phyloP scores from a whole-genome alignment of 129 eudicot genomes.

The Centella asiatica region DNA sequence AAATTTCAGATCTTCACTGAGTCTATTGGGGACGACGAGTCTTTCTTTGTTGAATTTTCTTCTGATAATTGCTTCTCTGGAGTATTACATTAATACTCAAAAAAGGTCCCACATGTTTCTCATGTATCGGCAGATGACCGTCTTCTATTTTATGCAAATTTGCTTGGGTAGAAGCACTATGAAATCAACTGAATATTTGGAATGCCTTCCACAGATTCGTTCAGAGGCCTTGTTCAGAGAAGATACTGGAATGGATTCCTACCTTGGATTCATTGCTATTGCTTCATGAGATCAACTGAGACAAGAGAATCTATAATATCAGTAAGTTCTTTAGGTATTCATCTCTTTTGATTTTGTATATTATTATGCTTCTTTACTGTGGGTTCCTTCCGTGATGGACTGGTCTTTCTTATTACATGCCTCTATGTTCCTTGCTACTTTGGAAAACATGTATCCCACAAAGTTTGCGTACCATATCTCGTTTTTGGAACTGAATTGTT shows the following conservation, averaged over 20 bases:
- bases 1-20: too few species aligned
- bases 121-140: not conserved
- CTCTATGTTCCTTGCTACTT: too few species aligned
- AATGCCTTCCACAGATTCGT: slow-evolving; percentile 56
- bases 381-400: not conserved
- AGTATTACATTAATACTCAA: too few species aligned
- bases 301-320: slow-evolving; percentile 54
- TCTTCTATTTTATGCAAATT: not conserved
- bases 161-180: not conserved
- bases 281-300: slow-evolving; percentile 86
- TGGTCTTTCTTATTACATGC: not conserved
- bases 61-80: not conserved
- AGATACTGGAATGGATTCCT: slow-evolving; percentile 75
- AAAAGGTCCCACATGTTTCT: not conserved
- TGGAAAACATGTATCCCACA: not conserved
- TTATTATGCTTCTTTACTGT: not conserved
- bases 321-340: slow-evolving; percentile 32
- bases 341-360: not conserved
- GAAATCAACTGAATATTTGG: slow-evolving; percentile 6
- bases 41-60: not conserved
- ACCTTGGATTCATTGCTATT: slow-evolving; percentile 95
- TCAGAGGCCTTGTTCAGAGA: slow-evolving; percentile 47
- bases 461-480: not conserved
- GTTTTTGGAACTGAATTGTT: slow-evolving; percentile 1
- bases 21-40: not conserved